Evolutionary conservation across 768 basidiomycete genomes (phyloP).

Genomic region (Podaxis sp.): DNA sequence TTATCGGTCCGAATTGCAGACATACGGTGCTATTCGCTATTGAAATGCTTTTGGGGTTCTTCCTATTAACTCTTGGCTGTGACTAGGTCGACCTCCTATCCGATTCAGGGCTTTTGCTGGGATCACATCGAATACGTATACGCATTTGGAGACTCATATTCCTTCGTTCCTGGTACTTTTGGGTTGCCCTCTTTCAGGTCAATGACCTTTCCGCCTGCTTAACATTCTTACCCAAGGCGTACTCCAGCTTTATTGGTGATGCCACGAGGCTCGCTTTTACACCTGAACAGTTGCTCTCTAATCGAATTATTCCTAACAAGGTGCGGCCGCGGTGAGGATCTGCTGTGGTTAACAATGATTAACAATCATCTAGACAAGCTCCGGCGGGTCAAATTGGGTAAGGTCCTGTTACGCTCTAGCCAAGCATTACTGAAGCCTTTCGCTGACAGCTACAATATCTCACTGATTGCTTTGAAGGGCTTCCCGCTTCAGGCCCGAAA

Average conservation of each 20-base stretch:
- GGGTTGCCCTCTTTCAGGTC: conserved; percentile 2
- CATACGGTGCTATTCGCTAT: neutral
- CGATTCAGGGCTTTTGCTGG: conserved; percentile 35
- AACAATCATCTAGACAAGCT: too few species aligned
- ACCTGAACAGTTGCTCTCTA: conserved; percentile 1
- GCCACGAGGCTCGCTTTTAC: conserved; percentile 4
- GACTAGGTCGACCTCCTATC: neutral
- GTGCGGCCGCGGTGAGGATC: neutral
- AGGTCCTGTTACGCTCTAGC: neutral
- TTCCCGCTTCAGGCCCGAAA: neutral
- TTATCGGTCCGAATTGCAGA: neutral
- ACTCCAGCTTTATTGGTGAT: conserved; percentile 4
- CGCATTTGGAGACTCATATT: conserved; percentile 10
- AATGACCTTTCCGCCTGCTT: neutral
- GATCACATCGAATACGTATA: conserved; percentile 24
- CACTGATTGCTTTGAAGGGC: conserved; percentile 3
- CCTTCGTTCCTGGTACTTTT: conserved; percentile 1
- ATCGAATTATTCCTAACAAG: conserved; percentile 1
- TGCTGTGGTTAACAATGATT: too few species aligned
- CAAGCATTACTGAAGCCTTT: neutral
- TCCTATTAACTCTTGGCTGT: neutral
- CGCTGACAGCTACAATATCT: neutral
- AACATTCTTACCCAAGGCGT: too few species aligned
- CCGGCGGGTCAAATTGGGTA: too few species aligned
- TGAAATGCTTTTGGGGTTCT: neutral